Percentiles rank a stretch among this genome's conserved stretches.
These are phyloP conservation scores for Daldinia loculata DNA, from an alignment of 495 filamentous ascomycete species.

Conservation along the genomic window DNA sequence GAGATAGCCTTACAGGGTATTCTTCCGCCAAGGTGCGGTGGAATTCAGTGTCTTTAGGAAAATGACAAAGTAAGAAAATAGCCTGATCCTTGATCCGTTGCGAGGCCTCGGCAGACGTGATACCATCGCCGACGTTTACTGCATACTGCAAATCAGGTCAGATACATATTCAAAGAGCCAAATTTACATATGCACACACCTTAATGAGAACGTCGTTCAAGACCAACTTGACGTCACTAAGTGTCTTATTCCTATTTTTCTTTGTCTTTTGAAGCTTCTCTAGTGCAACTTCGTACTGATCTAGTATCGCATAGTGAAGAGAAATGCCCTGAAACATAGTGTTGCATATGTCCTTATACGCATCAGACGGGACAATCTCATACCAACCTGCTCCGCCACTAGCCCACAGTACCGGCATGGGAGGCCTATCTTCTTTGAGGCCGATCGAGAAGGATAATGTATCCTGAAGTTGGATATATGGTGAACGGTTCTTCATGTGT, in stretches of 20 bases:
- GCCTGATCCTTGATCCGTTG: slow-evolving; percentile 49
- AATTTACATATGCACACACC: slow-evolving; percentile 44
- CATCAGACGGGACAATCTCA: slow-evolving; percentile 68
- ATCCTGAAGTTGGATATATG: slow-evolving; percentile 69
- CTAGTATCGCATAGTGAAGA: slow-evolving; percentile 70
- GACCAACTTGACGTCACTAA: slow-evolving; percentile 34
- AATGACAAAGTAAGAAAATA: slow-evolving; percentile 54
- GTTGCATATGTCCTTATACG: slow-evolving; percentile 68
- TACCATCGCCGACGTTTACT: slow-evolving; percentile 52
- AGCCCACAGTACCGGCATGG: slow-evolving; percentile 74
- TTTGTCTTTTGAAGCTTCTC: slow-evolving; percentile 46
- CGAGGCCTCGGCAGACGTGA: slow-evolving; percentile 51
- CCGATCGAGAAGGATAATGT: slow-evolving; percentile 76
- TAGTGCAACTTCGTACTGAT: slow-evolving; percentile 46
- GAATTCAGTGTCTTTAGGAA: slow-evolving; percentile 52
- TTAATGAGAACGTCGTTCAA: slow-evolving; percentile 51
- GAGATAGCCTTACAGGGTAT: slow-evolving; percentile 46
- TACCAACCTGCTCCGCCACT: slow-evolving; percentile 83
- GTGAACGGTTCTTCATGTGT: slow-evolving; percentile 50
- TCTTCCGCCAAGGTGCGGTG: slow-evolving; percentile 45
- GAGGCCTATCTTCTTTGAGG: slow-evolving; percentile 61
- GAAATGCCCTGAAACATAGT: slow-evolving; percentile 74
- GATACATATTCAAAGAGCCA: slow-evolving; percentile 2
- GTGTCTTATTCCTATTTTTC: slow-evolving; percentile 41
- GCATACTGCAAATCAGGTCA: slow-evolving; percentile 50